phyloP scores from a whole-genome alignment of 192 early-diverging fungal species.

The Umbelopsis isabellina region DNA sequence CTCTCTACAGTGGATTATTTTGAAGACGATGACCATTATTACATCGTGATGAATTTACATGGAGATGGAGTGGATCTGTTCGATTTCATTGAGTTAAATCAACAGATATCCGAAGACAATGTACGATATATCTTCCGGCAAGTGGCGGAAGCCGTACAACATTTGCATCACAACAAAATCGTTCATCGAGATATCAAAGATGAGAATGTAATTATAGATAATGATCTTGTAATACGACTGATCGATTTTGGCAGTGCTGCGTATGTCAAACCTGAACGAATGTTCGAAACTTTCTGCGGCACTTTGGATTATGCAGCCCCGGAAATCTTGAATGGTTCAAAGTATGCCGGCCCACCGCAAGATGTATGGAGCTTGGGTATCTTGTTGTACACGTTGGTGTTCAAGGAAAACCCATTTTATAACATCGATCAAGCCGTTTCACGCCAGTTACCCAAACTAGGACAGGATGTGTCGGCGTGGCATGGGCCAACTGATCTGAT shows the following conservation, averaged over 20 bases:
- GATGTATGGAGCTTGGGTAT: conserved; percentile 87
- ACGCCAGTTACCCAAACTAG: conserved; percentile 43
- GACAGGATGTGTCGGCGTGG: not conserved
- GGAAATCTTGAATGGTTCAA: conserved; percentile 66
- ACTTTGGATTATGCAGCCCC: conserved; percentile 81
- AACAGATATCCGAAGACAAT: conserved; percentile 54
- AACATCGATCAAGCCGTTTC: conserved; percentile 66
- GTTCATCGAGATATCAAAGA: conserved; percentile 90
- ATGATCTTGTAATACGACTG: conserved; percentile 62
- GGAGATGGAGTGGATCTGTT: conserved; percentile 68
- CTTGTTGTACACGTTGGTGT: conserved; percentile 74
- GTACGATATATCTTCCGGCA: conserved; percentile 61
- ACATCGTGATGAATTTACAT: conserved; percentile 65
- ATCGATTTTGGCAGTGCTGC: conserved; percentile 85
- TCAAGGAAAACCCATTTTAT: conserved; percentile 75
- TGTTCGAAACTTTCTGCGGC: conserved; percentile 74
- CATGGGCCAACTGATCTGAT: conserved; percentile 63
- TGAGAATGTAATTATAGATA: conserved; percentile 82
- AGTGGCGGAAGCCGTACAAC: conserved; percentile 57
- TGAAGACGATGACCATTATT: conserved; percentile 75
- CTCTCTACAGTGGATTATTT: conserved; percentile 62
- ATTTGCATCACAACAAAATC: conserved; percentile 66
- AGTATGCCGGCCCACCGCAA: conserved; percentile 74
- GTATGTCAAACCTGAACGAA: conserved; percentile 53
- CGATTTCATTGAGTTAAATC: conserved; percentile 71